A percentile compares a stretch with the other conserved stretches of the same genome.
These are phyloP conservation scores for Arabis hirsuta DNA, from an alignment of 345 rosid genomes.

Conservation along the genomic window DNA sequence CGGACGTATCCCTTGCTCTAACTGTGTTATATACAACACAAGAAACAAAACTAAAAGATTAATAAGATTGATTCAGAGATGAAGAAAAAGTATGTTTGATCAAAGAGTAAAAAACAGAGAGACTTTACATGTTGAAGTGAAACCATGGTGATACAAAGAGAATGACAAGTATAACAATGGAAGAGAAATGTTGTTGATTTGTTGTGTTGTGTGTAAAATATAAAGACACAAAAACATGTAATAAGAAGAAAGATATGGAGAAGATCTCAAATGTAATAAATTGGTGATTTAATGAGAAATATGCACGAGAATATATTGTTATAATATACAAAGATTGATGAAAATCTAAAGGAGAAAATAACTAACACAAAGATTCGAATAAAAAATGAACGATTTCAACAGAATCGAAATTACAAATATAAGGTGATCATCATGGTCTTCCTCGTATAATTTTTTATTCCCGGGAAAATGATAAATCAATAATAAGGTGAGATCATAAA, in stretches of 20 bases:
- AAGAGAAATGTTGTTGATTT: background rate
- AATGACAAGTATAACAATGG: slow-evolving; percentile 5
- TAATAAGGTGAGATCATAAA: too few species aligned
- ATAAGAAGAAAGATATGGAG: slow-evolving; percentile 25
- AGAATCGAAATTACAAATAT: background rate
- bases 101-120: slow-evolving; percentile 5
- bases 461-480: too few species aligned
- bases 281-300: slow-evolving; percentile 30
- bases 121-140: slow-evolving; percentile 43
- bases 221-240: slow-evolving; percentile 16
- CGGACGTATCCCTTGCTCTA: slow-evolving; percentile 44
- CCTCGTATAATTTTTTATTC: too few species aligned
- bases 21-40: slow-evolving; percentile 28
- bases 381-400: background rate
- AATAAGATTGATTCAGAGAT: background rate
- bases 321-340: background rate
- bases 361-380: background rate
- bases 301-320: slow-evolving; percentile 26
- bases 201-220: slow-evolving; percentile 24
- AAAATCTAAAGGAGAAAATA: slow-evolving; percentile 4
- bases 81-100: slow-evolving; percentile 14
- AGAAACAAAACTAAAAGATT: too few species aligned
- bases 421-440: too few species aligned
- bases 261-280: slow-evolving; percentile 36
- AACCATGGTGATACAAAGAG: slow-evolving; percentile 39